Conservation (phyloP, 2,329 filamentous ascomycete species). For the Byssothecium circinans region DNA sequence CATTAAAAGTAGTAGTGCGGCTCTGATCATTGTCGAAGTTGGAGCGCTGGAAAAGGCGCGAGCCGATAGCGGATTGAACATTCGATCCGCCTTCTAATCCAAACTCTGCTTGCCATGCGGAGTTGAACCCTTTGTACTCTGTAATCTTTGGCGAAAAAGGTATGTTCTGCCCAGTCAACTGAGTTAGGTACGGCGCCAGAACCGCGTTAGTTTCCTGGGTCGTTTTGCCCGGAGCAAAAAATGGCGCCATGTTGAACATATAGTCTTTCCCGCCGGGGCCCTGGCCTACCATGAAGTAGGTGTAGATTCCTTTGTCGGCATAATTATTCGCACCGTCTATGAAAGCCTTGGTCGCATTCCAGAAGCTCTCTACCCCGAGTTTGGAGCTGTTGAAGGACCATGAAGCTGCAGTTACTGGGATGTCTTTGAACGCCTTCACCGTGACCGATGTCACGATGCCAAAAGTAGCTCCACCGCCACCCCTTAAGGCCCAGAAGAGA, state of each 20-base stretch:
- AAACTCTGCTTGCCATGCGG: conserved; percentile 35
- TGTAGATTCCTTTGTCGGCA: conserved; percentile 21
- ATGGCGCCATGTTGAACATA: conserved; percentile 21
- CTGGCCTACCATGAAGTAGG: conserved; percentile 17
- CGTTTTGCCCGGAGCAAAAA: conserved; percentile 29
- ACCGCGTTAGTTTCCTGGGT: conserved; percentile 13
- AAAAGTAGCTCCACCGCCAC: conserved; percentile 31
- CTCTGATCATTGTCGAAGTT: conserved; percentile 28
- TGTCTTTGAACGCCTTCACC: conserved; percentile 28
- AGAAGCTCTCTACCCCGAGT: conserved; percentile 34
- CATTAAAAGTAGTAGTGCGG: conserved; percentile 30
- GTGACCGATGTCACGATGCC: conserved; percentile 31
- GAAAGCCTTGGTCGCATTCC: conserved; percentile 19
- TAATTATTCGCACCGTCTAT: conserved; percentile 16
- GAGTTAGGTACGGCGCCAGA: conserved; percentile 15
- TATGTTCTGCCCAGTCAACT: conserved; percentile 22
- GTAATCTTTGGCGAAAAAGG: conserved; percentile 35
- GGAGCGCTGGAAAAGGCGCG: conserved; percentile 30
- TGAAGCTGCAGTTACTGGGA: conserved; percentile 32
- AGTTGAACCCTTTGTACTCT: conserved; percentile 28
- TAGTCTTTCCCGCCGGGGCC: conserved; percentile 14
- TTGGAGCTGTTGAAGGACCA: conserved; percentile 30
- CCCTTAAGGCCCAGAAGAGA: conserved; percentile 32
- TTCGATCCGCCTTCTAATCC: conserved; percentile 20
- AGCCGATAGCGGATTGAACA: conserved; percentile 13